Evolutionary conservation across 1,284 basidiomycete species (phyloP), one percentile per base, ranked within the genome.

Genomic region (Sanguinoderma infundibulare): DNA sequence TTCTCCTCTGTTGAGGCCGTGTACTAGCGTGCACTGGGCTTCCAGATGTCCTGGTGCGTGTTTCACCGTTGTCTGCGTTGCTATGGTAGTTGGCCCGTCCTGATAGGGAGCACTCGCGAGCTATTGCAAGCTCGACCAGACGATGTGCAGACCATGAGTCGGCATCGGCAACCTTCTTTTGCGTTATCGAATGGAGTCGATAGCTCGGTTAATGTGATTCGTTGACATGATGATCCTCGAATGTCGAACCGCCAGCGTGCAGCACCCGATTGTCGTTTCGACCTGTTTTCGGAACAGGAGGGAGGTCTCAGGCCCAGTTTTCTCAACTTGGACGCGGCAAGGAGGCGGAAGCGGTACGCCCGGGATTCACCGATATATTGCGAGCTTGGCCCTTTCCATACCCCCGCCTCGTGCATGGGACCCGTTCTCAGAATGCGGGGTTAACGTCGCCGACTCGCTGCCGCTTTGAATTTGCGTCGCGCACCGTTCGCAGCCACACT

Each of bases 61-160:
- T 36, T 28, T 46, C 38, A 40, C 24, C 47, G 59, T 61, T 56
- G 54, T 56, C 49, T 35, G 28, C 32, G 59, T 56, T 55, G 59
- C 50, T 47, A 61, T 61, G 54, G 50, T 28, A 53, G 32, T 34
- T 40, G 38, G 32, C 9, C 30, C 53, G 39, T 34, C 32, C 22
- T 26, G 26, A 30, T 20, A 40, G 22, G 58, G 24, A 53, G 42
- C n/a, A 26, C n/a, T 30, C 40, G 22, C 35, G 28, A 28, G 39
- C 39, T 52, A 52, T 52, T 42, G 50, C 50, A 35, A 10, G 10
- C 51, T 44, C 51, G 44, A 47, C 35, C 51, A 40, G 22, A 44
- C 17, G 42, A 17, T 53, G 20, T 52, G 46, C 26, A 26, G 3
- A 49, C 24, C 56, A 52, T 20, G 56, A 52, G 56, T 39, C 20